Evolutionary conservation across 73 alveolate species (phyloP).

Genomic region (Tetrahymena borealis): DNA sequence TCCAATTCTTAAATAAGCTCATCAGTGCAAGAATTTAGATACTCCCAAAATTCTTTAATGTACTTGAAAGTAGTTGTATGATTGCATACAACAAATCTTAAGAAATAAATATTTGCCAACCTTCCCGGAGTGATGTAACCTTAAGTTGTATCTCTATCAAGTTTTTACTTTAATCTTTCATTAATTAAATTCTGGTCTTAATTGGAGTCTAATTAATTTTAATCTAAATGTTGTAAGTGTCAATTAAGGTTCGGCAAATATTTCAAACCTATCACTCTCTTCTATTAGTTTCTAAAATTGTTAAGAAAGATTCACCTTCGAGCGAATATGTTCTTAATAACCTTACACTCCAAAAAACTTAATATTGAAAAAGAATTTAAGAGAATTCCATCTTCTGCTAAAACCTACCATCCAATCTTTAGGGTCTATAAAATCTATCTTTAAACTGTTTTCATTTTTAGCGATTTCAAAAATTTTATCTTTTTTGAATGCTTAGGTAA

Average conservation of each 20-base stretch:
- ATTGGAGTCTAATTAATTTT: not conserved
- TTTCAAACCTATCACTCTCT: not conserved
- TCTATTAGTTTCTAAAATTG: not conserved
- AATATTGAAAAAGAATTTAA: conserved; percentile 23
- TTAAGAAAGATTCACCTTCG: conserved; percentile 11
- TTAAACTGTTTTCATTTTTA: not conserved
- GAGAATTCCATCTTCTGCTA: conserved; percentile 28
- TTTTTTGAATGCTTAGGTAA: conserved; percentile 13
- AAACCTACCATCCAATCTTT: conserved; percentile 44
- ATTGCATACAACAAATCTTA: conserved; percentile 17
- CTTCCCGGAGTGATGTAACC: conserved; percentile 23
- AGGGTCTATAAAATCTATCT: conserved; percentile 21
- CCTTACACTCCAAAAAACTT: conserved; percentile 20
- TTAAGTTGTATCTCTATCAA: conserved; percentile 2
- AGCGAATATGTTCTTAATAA: conserved; percentile 9
- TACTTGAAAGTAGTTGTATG: conserved; percentile 14
- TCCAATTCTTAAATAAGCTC: not conserved
- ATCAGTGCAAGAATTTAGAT: not conserved
- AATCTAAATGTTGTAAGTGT: conserved; percentile 18
- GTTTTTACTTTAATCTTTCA: conserved; percentile 2
- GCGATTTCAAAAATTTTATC: conserved; percentile 8
- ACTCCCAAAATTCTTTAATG: conserved; percentile 18
- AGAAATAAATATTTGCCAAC: conserved; percentile 3
- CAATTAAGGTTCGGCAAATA: conserved; percentile 8
- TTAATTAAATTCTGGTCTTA: conserved; percentile 4